Conservation (phyloP, 768 basidiomycete genomes). For the Cyathus striatus region DNA sequence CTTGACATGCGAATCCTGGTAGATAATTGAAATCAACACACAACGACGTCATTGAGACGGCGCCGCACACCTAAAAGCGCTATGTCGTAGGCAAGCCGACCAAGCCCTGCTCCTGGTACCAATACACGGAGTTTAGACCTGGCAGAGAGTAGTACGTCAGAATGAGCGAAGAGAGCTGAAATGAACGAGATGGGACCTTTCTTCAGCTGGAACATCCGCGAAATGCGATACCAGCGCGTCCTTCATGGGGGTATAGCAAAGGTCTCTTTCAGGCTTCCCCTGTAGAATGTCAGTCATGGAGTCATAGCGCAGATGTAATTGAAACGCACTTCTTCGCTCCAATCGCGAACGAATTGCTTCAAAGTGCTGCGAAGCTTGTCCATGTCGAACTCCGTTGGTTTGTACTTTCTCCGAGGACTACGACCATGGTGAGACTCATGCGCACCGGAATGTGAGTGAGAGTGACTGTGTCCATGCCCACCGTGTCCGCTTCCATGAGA, state of each 20-base stretch:
- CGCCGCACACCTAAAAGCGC: constrained; percentile 72
- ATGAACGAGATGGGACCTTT: constrained; percentile 38
- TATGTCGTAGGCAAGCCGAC: constrained; percentile 84
- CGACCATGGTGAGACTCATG: constrained; percentile 13
- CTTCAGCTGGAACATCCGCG: constrained; percentile 42
- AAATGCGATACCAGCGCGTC: constrained; percentile 68
- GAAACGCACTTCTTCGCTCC: constrained; percentile 69
- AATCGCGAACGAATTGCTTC: constrained; percentile 91
- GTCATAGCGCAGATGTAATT: background rate
- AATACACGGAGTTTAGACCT: constrained; percentile 66
- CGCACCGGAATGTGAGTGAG: constrained; percentile 33
- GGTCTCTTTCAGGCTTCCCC: constrained; percentile 74
- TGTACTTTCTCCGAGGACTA: constrained; percentile 26
- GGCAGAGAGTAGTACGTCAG: constrained; percentile 10
- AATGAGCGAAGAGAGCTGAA: constrained; percentile 1
- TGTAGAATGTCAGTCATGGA: constrained; percentile 19
- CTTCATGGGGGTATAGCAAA: constrained; percentile 78
- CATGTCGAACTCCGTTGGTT: constrained; percentile 71
- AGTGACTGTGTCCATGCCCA: constrained; percentile 19
- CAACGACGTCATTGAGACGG: no score
- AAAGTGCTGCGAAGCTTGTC: constrained; percentile 90
- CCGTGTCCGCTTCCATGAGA: no score
- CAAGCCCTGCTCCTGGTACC: constrained; percentile 88
- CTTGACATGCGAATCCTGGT: constrained; percentile 84
- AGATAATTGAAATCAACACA: constrained; percentile 1